phyloP scores from a whole-genome alignment of 257 asterid genomes.

The Striga asiatica region DNA sequence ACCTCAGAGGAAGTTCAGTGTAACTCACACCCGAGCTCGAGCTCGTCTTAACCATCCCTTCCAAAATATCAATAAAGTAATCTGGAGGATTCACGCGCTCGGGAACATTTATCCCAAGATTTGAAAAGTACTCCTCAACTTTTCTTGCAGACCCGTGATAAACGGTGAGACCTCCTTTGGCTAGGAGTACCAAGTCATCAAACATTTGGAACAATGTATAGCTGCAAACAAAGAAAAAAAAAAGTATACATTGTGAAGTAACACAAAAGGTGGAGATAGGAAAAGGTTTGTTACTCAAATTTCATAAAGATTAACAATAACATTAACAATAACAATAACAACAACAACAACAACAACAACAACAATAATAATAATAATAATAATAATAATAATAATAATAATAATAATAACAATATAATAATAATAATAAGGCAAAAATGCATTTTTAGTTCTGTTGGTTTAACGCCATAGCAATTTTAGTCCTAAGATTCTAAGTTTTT shows the following conservation, averaged over 20 bases:
- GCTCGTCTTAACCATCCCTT: constrained; percentile 46
- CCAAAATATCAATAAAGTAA: constrained; percentile 49
- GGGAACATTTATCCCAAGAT: constrained; percentile 40
- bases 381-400: too few species aligned
- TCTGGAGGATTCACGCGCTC: constrained; percentile 57
- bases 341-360: too few species aligned
- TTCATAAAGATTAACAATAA: too few species aligned
- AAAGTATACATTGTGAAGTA: background rate
- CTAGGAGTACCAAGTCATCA: constrained; percentile 50
- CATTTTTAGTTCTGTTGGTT: too few species aligned
- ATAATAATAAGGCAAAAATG: too few species aligned
- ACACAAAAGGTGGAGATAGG: background rate
- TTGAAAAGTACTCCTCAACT: constrained; percentile 39
- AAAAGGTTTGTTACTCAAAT: background rate
- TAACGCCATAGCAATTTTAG: too few species aligned
- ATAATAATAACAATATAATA: too few species aligned
- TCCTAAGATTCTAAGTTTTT: too few species aligned
- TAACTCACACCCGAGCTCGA: constrained; percentile 34
- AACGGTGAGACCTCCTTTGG: constrained; percentile 53
- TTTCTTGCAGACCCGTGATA: constrained; percentile 43
- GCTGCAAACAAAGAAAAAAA: constrained; percentile 28
- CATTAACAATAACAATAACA: too few species aligned
- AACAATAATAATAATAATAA: too few species aligned
- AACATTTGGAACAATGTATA: constrained; percentile 37
- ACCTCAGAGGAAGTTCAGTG: constrained; percentile 44